Conservation (phyloP, 805 yeast species). For the Ogataea methanolica region DNA sequence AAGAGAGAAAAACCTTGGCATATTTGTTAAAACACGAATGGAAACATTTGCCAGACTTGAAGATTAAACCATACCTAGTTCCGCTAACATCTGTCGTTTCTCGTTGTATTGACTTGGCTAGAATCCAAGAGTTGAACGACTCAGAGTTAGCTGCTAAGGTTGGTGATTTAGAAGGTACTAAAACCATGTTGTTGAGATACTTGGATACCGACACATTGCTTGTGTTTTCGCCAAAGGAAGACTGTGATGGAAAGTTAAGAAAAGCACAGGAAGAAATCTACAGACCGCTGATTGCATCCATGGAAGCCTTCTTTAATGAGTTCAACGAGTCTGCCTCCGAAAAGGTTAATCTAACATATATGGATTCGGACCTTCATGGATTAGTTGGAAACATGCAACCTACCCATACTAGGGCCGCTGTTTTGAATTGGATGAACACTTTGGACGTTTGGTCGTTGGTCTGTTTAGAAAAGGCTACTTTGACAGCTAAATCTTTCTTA, state of each 20-base stretch:
- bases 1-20: conserved; percentile 57
- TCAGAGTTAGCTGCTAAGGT: conserved; percentile 53
- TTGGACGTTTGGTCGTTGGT: conserved; percentile 76
- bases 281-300: conserved; percentile 65
- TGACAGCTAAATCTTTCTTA: conserved; percentile 80
- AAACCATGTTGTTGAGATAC: conserved; percentile 64
- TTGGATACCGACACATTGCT: conserved; percentile 92
- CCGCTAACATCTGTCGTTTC: conserved; percentile 88
- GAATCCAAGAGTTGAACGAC: conserved; percentile 34
- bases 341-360: conserved; percentile 40
- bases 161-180: conserved; percentile 56
- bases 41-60: conserved; percentile 62
- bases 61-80: conserved; percentile 69
- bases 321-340: conserved; percentile 28
- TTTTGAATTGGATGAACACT: conserved; percentile 54
- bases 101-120: conserved; percentile 73
- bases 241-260: conserved; percentile 80
- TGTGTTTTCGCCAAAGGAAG: conserved; percentile 74
- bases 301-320: conserved; percentile 53
- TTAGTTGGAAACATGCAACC: conserved; percentile 76
- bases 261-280: conserved; percentile 74
- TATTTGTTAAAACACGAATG: conserved; percentile 82
- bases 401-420: conserved; percentile 54
- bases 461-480: conserved; percentile 85
- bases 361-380: conserved; percentile 82